Evolutionary conservation across 352 stramenopile species (phyloP), one percentile per base, ranked within the genome.

Genomic region (Blastocystis sp.): DNA sequence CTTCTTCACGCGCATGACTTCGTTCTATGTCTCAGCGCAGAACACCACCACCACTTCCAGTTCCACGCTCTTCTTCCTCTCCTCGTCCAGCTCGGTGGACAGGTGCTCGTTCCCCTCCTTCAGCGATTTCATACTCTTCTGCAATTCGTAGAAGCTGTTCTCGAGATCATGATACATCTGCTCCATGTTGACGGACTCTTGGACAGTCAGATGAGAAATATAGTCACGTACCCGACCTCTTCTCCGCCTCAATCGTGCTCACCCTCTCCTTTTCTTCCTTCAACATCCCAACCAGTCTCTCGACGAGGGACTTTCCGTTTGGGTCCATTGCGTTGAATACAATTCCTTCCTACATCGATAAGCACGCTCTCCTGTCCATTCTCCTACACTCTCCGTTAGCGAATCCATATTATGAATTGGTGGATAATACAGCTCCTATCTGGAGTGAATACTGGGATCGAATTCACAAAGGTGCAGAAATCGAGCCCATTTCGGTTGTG

Each of bases 81-180:
- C 74, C 13, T 69, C 50, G 2, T 67, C n/a, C n/a, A 85, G 12
- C 45, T 85, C 74, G 26, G 3, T 3, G 26, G 10, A 24, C n/a
- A 85, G n/a, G 12, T 33, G 13, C 26, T 85, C 74, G 19, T 60
- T 85, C 45, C 66, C 74, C 55, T 85, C 55, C 26, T 51, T 69
- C 45, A 69, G 26, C 19, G 31, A 24, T 9, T 59, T 61, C n/a
- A 85, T 45, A 67, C 51, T 85, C 51, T 85, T 67, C 19, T 69
- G 41, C 35, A 85, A 45, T 50, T 85, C 74, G 33, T 59, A 85
- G 41, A 55, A 85, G n/a, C n/a, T 41, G 4, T 29, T 85, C 60
- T 85, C 74, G n/a, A 85, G 61, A 9, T 85, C 74, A 69, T 85
- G 74, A 50, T 85, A 85, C 10, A 19, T 85, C 35, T 85, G 74